Conservation (phyloP, 2,329 filamentous ascomycete genomes). For the Aureobasidium sp. region DNA sequence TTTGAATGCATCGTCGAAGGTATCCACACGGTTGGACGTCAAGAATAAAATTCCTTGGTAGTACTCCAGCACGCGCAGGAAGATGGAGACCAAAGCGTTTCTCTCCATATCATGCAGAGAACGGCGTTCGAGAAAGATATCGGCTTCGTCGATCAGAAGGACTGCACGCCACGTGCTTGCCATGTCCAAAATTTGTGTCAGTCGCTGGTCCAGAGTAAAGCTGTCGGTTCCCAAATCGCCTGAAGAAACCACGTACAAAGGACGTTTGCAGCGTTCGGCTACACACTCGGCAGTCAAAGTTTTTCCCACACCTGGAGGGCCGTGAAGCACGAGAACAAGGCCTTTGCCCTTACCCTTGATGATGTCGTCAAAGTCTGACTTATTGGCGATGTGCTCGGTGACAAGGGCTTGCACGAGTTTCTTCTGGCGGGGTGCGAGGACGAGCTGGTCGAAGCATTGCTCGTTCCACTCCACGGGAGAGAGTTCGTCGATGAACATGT, state of each 20-base stretch:
- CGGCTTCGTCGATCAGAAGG: slow-evolving; percentile 35
- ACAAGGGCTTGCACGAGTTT: slow-evolving; percentile 29
- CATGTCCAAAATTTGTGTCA: not conserved
- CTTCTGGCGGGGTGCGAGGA: slow-evolving; percentile 27
- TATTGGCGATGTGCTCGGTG: slow-evolving; percentile 24
- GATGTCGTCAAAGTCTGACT: slow-evolving; percentile 26
- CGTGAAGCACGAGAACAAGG: slow-evolving; percentile 31
- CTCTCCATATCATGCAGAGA: slow-evolving; percentile 17
- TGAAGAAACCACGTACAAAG: slow-evolving; percentile 10
- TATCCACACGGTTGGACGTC: slow-evolving; percentile 30
- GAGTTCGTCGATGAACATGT: slow-evolving; percentile 31
- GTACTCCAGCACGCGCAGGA: slow-evolving; percentile 35
- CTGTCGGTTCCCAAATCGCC: slow-evolving; percentile 2
- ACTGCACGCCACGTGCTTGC: slow-evolving; percentile 24
- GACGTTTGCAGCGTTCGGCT: slow-evolving; percentile 12
- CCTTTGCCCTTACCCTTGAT: slow-evolving; percentile 34
- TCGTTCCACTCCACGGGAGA: slow-evolving; percentile 26
- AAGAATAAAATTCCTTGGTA: slow-evolving; percentile 35
- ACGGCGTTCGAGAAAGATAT: slow-evolving; percentile 28
- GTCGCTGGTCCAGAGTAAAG: not conserved
- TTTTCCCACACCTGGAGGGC: slow-evolving; percentile 34
- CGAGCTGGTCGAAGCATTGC: slow-evolving; percentile 28
- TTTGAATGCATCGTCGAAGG: slow-evolving; percentile 13
- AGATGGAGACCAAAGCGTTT: slow-evolving; percentile 27
- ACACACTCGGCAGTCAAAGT: slow-evolving; percentile 28